Evolutionary conservation across 305 asterid genomes (phyloP).

Genomic region (Ilex paraguariensis): DNA sequence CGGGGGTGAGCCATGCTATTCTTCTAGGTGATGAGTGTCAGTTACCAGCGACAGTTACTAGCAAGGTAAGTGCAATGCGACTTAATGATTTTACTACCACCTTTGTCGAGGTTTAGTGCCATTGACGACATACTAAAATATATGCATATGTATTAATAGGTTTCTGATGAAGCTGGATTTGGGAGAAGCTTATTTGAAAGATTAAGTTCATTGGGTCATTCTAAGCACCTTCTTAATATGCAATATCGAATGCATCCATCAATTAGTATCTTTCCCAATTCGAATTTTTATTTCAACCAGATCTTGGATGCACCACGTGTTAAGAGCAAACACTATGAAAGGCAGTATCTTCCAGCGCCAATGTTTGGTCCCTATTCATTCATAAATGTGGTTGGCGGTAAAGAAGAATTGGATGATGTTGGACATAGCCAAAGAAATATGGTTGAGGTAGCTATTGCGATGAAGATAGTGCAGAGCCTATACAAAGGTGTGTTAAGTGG

Average conservation of each 20-base stretch:
- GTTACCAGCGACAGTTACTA: slow-evolving; percentile 47
- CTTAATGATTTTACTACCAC: not conserved
- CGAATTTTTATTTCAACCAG: slow-evolving; percentile 41
- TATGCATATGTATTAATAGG: slow-evolving; percentile 20
- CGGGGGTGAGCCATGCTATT: slow-evolving; percentile 39
- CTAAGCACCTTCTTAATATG: slow-evolving; percentile 51
- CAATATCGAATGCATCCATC: slow-evolving; percentile 83
- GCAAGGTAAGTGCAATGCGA: slow-evolving; percentile 36
- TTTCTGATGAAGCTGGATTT: slow-evolving; percentile 48
- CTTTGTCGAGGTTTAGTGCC: not conserved
- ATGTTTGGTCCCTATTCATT: slow-evolving; percentile 76
- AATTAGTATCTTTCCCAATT: slow-evolving; percentile 64
- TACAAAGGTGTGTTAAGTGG: slow-evolving; percentile 35
- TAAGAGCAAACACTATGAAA: slow-evolving; percentile 25
- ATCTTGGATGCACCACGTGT: slow-evolving; percentile 55
- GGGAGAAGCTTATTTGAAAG: slow-evolving; percentile 83
- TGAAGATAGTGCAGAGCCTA: slow-evolving; percentile 49
- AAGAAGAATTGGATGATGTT: slow-evolving; percentile 45
- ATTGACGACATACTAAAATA: not conserved
- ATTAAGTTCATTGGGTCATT: slow-evolving; percentile 48
- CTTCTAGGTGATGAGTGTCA: slow-evolving; percentile 73
- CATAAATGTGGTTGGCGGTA: slow-evolving; percentile 48
- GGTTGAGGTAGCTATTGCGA: slow-evolving; percentile 62
- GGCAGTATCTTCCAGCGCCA: slow-evolving; percentile 33
- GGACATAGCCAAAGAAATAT: slow-evolving; percentile 44